phyloP scores from a whole-genome alignment of 2,329 filamentous ascomycete genomes.

The Alternaria sp. region DNA sequence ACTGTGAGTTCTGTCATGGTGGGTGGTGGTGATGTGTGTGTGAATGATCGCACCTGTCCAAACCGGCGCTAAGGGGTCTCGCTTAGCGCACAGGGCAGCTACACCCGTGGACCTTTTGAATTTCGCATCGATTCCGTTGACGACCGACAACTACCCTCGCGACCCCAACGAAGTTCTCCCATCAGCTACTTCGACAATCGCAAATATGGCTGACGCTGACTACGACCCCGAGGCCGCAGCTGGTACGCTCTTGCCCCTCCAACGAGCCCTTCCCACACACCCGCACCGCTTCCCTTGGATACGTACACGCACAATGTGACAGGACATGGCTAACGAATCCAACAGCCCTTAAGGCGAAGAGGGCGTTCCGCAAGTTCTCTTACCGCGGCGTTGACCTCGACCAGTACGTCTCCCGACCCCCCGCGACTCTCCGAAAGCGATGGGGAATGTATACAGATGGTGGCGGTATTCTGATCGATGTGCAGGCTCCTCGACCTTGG shows the following conservation, averaged over 20 bases:
- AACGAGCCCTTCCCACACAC: conserved; percentile 21
- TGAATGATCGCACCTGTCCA: background rate
- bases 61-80: conserved; percentile 16
- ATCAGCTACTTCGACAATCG: conserved; percentile 58
- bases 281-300: conserved; percentile 9
- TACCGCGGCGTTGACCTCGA: conserved; percentile 99
- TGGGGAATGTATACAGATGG: background rate
- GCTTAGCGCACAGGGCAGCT: conserved; percentile 16
- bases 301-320: conserved; percentile 14
- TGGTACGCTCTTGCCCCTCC: conserved; percentile 59
- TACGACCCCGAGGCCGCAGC: conserved; percentile 75
- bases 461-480: conserved; percentile 29
- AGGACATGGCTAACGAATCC: conserved; percentile 37
- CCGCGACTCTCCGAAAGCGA: conserved; percentile 1
- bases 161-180: conserved; percentile 49
- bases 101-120: conserved; percentile 11
- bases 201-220: conserved; percentile 86
- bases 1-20: background rate
- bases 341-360: conserved; percentile 97
- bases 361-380: conserved; percentile 99
- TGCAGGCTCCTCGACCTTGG: conserved; percentile 95
- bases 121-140: conserved; percentile 9
- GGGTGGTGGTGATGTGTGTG: background rate
- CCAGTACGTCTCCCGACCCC: conserved; percentile 72
- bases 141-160: conserved; percentile 42